These are phyloP conservation scores for Porodaedalea pini DNA, from an alignment of 1,284 basidiomycete genomes.

Conservation along the genomic window DNA sequence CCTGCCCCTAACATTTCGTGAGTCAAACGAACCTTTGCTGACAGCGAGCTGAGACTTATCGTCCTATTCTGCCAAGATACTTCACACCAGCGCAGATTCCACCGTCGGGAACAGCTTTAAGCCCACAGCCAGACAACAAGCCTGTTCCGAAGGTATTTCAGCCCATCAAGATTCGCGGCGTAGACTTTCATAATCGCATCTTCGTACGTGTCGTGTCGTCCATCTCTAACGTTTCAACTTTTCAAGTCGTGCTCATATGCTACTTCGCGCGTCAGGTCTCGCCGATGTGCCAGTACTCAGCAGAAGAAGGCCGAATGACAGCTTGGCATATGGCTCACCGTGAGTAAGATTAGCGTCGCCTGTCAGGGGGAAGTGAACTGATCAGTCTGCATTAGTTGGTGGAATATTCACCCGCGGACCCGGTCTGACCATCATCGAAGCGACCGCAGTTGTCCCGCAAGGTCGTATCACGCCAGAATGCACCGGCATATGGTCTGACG, in stretches of 20 bases:
- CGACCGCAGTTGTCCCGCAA: conserved; percentile 56
- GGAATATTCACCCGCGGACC: conserved; percentile 48
- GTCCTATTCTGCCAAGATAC: conserved; percentile 28
- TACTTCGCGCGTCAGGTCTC: conserved; percentile 27
- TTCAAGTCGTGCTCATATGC: neutral
- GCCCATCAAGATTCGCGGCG: conserved; percentile 52
- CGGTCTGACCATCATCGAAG: conserved; percentile 53
- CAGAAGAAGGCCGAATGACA: conserved; percentile 50
- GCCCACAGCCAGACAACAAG: conserved; percentile 40
- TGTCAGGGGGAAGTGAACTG: neutral
- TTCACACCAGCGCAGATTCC: conserved; percentile 53
- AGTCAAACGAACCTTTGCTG: neutral
- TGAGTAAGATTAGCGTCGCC: conserved; percentile 29
- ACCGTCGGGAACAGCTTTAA: conserved; percentile 45
- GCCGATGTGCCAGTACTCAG: conserved; percentile 64
- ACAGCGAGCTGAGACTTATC: neutral
- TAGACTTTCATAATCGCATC: conserved; percentile 41
- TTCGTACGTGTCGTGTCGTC: conserved; percentile 28
- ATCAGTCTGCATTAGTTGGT: conserved; percentile 33
- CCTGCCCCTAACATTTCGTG: conserved; percentile 15
- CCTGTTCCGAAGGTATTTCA: conserved; percentile 59
- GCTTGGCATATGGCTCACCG: conserved; percentile 52
- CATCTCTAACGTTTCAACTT: neutral
- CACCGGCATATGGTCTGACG: conserved; percentile 50
- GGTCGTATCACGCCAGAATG: conserved; percentile 56